These are phyloP conservation scores for Fusarium anthophilum DNA, from an alignment of 2,329 filamentous ascomycete species.

Conservation along the genomic window DNA sequence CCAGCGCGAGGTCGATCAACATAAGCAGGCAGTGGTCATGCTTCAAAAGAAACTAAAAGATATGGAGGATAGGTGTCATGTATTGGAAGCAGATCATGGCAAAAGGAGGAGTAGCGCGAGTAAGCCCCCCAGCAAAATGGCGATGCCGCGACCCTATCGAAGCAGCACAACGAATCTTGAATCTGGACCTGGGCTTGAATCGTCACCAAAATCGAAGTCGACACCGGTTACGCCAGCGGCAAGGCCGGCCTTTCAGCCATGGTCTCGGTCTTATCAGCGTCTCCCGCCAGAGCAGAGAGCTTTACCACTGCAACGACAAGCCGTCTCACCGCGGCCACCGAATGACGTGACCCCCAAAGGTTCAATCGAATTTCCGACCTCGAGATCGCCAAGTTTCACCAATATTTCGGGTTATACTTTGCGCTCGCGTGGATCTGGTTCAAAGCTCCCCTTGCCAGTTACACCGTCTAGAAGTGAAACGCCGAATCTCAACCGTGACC, in stretches of 20 bases:
- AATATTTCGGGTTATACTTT: constrained; percentile 44
- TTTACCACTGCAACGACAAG: constrained; percentile 15
- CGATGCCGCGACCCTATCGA: constrained; percentile 32
- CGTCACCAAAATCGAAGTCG: constrained; percentile 37
- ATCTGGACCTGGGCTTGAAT: constrained; percentile 22
- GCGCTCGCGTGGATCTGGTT: constrained; percentile 50
- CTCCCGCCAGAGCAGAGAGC: constrained; percentile 17
- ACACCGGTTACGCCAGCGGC: constrained; percentile 37
- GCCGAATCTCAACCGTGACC: constrained; percentile 48
- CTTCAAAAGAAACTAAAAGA: constrained; percentile 50
- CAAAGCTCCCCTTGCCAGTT: constrained; percentile 51
- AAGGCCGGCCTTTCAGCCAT: constrained; percentile 25
- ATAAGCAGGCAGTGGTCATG: constrained; percentile 46
- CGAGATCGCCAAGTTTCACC: constrained; percentile 41
- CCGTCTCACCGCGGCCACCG: constrained; percentile 11
- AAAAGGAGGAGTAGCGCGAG: constrained; percentile 33
- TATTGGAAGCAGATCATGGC: constrained; percentile 43
- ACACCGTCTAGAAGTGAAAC: constrained; percentile 51
- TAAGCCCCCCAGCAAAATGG: constrained; percentile 21
- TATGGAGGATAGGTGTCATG: constrained; percentile 46
- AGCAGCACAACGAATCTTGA: constrained; percentile 27
- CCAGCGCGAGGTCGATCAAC: constrained; percentile 48
- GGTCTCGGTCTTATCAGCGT: constrained; percentile 32
- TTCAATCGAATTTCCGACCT: constrained; percentile 26
- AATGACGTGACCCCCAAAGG: constrained; percentile 8